phyloP scores from a whole-genome alignment of 2,329 filamentous ascomycete genomes.

The Raffaelea albimanens region DNA sequence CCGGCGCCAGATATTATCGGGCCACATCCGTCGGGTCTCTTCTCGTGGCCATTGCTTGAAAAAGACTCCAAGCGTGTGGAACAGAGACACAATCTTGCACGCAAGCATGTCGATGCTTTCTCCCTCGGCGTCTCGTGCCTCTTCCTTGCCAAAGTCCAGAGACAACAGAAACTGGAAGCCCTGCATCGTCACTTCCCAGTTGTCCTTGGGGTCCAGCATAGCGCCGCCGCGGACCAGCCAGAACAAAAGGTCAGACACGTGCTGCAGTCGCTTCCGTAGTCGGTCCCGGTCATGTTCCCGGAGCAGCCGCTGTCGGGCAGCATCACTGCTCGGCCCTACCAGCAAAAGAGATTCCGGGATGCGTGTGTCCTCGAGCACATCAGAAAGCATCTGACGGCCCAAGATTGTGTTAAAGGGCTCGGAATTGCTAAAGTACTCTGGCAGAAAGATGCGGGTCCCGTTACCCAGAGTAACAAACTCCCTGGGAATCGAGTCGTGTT shows the following conservation, averaged over 20 bases:
- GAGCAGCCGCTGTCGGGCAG: too few species aligned
- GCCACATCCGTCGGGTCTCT: too few species aligned
- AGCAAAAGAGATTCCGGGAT: conserved; percentile 19
- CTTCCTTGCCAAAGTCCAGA: background rate
- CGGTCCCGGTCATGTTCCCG: conserved; percentile 3
- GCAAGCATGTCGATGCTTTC: background rate
- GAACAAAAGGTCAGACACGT: conserved; percentile 16
- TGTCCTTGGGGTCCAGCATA: conserved; percentile 11
- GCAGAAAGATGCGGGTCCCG: too few species aligned
- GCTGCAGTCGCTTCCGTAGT: conserved; percentile 3
- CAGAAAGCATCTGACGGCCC: conserved; percentile 3
- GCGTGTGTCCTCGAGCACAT: conserved; percentile 15
- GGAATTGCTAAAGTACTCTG: too few species aligned
- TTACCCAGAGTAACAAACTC: too few species aligned
- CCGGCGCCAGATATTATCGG: too few species aligned
- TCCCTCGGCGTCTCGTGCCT: background rate
- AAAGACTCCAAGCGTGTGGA: too few species aligned
- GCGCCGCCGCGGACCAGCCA: conserved; percentile 20
- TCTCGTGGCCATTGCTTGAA: too few species aligned
- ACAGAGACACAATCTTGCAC: too few species aligned
- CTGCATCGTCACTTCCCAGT: conserved; percentile 18
- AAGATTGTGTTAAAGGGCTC: too few species aligned
- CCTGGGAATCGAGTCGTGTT: too few species aligned
- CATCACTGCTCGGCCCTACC: conserved; percentile 15
- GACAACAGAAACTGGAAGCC: conserved; percentile 7